These are phyloP conservation scores for Suillus weaverae DNA, from an alignment of 768 basidiomycete genomes.

Conservation along the genomic window DNA sequence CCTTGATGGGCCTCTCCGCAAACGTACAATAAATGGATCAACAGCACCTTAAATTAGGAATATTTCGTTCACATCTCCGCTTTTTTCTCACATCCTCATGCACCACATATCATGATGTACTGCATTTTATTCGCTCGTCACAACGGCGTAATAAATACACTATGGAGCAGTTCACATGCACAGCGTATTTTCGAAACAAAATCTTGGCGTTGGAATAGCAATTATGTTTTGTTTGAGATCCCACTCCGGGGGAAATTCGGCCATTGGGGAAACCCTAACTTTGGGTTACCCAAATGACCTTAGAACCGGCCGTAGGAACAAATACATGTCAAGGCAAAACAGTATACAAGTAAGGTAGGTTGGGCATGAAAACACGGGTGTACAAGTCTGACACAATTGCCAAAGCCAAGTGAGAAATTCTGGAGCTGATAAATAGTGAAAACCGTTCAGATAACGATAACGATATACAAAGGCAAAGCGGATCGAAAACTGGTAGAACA, in stretches of 20 bases:
- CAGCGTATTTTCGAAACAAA: not conserved
- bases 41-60: conserved; percentile 12
- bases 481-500: conserved; percentile 1
- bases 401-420: conserved; percentile 7
- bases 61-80: conserved; percentile 13
- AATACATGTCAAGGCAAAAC: conserved; percentile 31
- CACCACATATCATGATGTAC: not conserved
- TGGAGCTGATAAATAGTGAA: conserved; percentile 14
- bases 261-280: not conserved
- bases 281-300: not conserved
- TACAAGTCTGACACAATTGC: conserved; percentile 7
- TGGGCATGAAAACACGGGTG: conserved; percentile 12
- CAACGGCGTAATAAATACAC: not conserved
- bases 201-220: not conserved
- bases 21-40: conserved; percentile 8
- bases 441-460: conserved; percentile 9
- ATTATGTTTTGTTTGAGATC: not conserved
- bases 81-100: conserved; percentile 24
- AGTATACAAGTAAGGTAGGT: conserved; percentile 35
- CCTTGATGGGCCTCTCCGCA: conserved; percentile 22
- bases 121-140: conserved; percentile 3
- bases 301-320: conserved; percentile 8
- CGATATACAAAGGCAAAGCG: conserved; percentile 5
- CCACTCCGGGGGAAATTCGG: not conserved
- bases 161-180: not conserved